A percentile compares a stretch with the other conserved stretches of the same genome.
phyloP scores from a whole-genome alignment of 2,329 filamentous ascomycete species.

The Pezicula carpinea region DNA sequence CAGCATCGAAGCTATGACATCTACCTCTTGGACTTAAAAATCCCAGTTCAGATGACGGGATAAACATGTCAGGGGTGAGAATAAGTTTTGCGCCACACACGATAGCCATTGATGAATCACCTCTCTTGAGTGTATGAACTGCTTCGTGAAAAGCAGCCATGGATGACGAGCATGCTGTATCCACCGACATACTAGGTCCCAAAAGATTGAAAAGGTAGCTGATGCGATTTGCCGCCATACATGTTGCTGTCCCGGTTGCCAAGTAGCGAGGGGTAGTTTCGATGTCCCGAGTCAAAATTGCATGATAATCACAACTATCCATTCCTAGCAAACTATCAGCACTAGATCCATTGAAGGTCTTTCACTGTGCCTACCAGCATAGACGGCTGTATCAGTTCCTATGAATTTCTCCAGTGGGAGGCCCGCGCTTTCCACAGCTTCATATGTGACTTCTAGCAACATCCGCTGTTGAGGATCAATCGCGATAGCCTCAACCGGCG shows the following conservation, averaged over 20 bases:
- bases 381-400: constrained; percentile 14
- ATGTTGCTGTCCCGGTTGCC: constrained; percentile 12
- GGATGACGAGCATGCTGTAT: constrained; percentile 53
- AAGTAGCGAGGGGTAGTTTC: constrained; percentile 15
- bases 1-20: constrained; percentile 47
- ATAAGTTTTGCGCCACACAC: constrained; percentile 32
- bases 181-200: constrained; percentile 28
- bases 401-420: background rate
- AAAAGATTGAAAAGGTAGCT: constrained; percentile 18
- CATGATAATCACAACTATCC: constrained; percentile 3
- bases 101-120: constrained; percentile 42
- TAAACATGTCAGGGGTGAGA: constrained; percentile 9
- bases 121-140: constrained; percentile 40
- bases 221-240: constrained; percentile 12
- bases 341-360: background rate
- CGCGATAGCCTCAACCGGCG: constrained; percentile 29
- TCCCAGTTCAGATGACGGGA: constrained; percentile 1
- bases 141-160: constrained; percentile 49
- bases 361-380: background rate
- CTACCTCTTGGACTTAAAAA: constrained; percentile 41
- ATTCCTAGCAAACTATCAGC: background rate
- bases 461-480: constrained; percentile 13
- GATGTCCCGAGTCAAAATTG: constrained; percentile 14
- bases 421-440: constrained; percentile 4
- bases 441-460: constrained; percentile 2